phyloP scores from a whole-genome alignment of 2,329 filamentous ascomycete genomes.

The Alternaria dauci region DNA sequence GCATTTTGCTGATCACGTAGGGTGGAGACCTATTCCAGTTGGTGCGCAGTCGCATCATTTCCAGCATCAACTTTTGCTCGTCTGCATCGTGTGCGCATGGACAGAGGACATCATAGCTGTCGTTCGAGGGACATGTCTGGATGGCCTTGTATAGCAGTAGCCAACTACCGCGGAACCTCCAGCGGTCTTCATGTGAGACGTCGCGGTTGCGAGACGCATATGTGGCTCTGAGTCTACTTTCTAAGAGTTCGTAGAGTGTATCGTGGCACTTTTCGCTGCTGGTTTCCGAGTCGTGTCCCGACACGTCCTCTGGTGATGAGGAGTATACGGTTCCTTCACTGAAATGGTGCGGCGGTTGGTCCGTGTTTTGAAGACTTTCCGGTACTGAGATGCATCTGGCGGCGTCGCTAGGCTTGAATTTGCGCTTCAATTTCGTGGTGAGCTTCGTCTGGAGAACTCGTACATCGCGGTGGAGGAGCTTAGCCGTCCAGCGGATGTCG shows the following conservation, averaged over 20 bases:
- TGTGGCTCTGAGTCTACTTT: constrained; percentile 15
- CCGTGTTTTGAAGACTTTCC: background rate
- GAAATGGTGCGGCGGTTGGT: background rate
- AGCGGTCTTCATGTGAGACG: constrained; percentile 22
- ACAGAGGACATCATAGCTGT: constrained; percentile 19
- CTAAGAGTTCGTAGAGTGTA: constrained; percentile 21
- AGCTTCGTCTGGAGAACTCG: constrained; percentile 16
- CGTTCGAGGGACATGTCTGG: constrained; percentile 26
- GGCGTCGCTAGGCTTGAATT: background rate
- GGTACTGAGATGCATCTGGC: background rate
- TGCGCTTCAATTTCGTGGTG: constrained; percentile 10
- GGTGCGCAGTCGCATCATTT: constrained; percentile 13
- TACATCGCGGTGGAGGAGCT: constrained; percentile 32
- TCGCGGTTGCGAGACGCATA: constrained; percentile 17
- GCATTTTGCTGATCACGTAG: constrained; percentile 12
- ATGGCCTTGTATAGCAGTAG: constrained; percentile 27
- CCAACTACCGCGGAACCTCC: constrained; percentile 30
- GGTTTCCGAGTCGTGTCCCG: background rate
- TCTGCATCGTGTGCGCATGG: background rate
- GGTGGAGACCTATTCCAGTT: background rate
- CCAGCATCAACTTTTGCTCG: constrained; percentile 18
- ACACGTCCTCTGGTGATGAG: background rate
- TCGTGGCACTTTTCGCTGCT: background rate
- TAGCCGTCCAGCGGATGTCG: constrained; percentile 17
- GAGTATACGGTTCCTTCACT: background rate